Conservation (phyloP, 495 filamentous ascomycete species). For the Podospora sp. region DNA sequence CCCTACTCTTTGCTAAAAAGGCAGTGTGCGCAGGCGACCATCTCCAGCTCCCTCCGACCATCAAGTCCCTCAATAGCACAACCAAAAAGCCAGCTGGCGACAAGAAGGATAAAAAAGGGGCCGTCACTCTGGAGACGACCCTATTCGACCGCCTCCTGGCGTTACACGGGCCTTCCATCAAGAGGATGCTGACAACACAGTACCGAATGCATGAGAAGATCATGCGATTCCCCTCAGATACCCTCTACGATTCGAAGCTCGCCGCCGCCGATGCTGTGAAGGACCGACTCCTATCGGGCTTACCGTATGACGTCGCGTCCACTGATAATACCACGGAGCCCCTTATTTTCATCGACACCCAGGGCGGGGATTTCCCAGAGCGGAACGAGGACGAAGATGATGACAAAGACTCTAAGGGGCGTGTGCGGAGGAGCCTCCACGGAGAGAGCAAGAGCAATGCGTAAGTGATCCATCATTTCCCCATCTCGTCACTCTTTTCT, state of each 20-base stretch:
- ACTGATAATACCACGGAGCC: slow-evolving; percentile 89
- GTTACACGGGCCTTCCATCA: slow-evolving; percentile 81
- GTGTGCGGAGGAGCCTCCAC: slow-evolving; percentile 46
- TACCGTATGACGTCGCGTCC: slow-evolving; percentile 76
- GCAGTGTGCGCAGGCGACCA: slow-evolving; percentile 93
- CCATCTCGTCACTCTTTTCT: neutral
- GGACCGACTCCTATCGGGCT: slow-evolving; percentile 68
- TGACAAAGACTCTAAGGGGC: slow-evolving; percentile 32
- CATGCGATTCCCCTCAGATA: slow-evolving; percentile 89
- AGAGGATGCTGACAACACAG: slow-evolving; percentile 94
- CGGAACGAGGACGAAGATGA: slow-evolving; percentile 40
- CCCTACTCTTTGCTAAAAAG: slow-evolving; percentile 77
- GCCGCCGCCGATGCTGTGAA: slow-evolving; percentile 79
- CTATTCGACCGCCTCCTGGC: slow-evolving; percentile 86
- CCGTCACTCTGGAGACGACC: slow-evolving; percentile 71
- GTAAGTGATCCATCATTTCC: neutral
- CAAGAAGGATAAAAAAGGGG: slow-evolving; percentile 26
- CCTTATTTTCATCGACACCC: slow-evolving; percentile 92
- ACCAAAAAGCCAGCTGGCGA: slow-evolving; percentile 13
- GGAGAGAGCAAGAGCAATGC: slow-evolving; percentile 94
- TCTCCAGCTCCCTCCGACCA: slow-evolving; percentile 89
- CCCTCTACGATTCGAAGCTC: slow-evolving; percentile 81
- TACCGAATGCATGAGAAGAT: slow-evolving; percentile 98
- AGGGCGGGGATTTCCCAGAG: slow-evolving; percentile 82
- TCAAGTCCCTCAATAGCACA: slow-evolving; percentile 76